Evolutionary conservation across 306 rosid genomes (phyloP).

Genomic region (Lagenaria siceraria): DNA sequence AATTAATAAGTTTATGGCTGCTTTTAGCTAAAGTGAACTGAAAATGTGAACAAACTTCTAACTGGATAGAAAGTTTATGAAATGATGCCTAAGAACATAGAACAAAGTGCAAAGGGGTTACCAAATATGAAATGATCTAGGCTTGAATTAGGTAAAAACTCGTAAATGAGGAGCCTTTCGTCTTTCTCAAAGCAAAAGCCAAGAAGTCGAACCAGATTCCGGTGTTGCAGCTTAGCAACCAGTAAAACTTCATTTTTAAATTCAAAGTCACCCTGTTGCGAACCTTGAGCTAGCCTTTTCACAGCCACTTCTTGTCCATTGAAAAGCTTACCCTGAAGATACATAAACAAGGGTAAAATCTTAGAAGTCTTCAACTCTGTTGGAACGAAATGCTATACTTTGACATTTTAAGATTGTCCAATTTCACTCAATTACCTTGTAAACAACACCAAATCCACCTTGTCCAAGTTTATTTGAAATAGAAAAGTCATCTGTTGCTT

Average conservation of each 20-base stretch:
- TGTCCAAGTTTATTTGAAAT: conserved; percentile 12
- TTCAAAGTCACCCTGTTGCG: neutral
- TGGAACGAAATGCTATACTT: neutral
- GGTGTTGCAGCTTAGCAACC: conserved; percentile 6
- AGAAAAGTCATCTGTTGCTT: conserved; percentile 6
- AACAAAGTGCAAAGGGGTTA: neutral
- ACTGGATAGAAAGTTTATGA: neutral
- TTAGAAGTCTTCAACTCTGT: neutral
- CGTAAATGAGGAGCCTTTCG: conserved; percentile 3
- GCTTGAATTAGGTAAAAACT: neutral
- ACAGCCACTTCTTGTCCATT: conserved; percentile 9
- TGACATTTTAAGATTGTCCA: neutral
- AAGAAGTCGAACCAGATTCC: conserved; percentile 4
- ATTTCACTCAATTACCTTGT: neutral
- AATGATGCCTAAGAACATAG: neutral
- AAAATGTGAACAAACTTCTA: neutral
- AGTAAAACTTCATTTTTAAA: conserved; percentile 7
- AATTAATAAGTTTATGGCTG: neutral
- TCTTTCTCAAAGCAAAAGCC: neutral
- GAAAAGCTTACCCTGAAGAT: neutral
- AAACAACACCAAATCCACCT: conserved; percentile 12
- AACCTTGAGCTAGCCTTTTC: neutral
- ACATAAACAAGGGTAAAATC: neutral
- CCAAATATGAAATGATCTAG: conserved; percentile 4
- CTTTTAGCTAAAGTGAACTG: neutral